Percentiles rank a stretch among this genome's conserved stretches.
These are phyloP conservation scores for Goffeauzyma gilvescens DNA, from an alignment of 768 basidiomycete species.

Conservation along the genomic window DNA sequence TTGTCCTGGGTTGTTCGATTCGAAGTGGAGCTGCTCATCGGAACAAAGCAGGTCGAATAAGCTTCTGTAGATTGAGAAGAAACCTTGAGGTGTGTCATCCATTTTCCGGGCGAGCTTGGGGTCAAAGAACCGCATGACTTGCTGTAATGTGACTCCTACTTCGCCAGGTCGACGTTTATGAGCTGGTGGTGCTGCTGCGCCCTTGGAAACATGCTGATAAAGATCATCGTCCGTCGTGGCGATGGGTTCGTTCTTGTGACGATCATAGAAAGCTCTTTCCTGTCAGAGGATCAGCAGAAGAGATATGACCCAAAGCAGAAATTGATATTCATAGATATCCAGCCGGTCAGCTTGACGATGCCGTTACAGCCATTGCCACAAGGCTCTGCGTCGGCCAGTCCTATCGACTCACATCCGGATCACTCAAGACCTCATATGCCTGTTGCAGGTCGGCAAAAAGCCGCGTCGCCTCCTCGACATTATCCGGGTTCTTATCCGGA, in stretches of 20 bases:
- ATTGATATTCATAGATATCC: too few relatives aligned
- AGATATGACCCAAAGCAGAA: too few relatives aligned
- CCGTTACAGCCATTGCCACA: too few relatives aligned
- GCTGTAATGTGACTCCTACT: conserved; percentile 59
- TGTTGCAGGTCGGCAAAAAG: conserved; percentile 77
- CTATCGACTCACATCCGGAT: conserved; percentile 85
- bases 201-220: conserved; percentile 65
- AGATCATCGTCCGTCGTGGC: conserved; percentile 73
- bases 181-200: conserved; percentile 39
- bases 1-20: conserved; percentile 24
- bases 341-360: too few relatives aligned
- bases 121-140: conserved; percentile 71
- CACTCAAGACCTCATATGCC: conserved; percentile 89
- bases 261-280: conserved; percentile 98
- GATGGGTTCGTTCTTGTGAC: conserved; percentile 58
- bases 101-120: conserved; percentile 26
- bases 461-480: conserved; percentile 67
- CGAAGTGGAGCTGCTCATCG: conserved; percentile 48
- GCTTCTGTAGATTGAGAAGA: conserved; percentile 73
- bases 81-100: conserved; percentile 48
- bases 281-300: too few relatives aligned
- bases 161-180: conserved; percentile 39
- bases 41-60: conserved; percentile 63
- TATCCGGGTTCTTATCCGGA: conserved; percentile 50
- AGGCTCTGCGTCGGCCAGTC: not conserved